A percentile compares a stretch with the other conserved stretches of the same genome.
These are phyloP conservation scores for Rhodotorula sp. DNA, from an alignment of 1,284 basidiomycete species.

Conservation along the genomic window DNA sequence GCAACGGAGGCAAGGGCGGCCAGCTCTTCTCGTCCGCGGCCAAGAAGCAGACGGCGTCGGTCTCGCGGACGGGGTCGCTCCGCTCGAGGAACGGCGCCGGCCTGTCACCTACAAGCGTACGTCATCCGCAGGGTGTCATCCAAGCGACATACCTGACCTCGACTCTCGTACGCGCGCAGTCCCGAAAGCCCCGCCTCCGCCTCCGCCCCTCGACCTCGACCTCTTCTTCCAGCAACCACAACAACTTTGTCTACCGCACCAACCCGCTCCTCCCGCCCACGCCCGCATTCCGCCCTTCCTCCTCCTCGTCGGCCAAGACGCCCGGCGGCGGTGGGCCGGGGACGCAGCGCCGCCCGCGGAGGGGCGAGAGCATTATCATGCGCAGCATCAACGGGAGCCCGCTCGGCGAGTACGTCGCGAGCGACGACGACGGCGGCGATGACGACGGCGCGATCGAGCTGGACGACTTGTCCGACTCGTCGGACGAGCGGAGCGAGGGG, in stretches of 20 bases:
- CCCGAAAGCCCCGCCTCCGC: slow-evolving; percentile 8
- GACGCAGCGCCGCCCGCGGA: slow-evolving; percentile 7
- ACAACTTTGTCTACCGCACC: slow-evolving; percentile 22
- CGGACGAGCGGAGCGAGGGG: slow-evolving; percentile 12
- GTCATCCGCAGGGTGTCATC: background rate
- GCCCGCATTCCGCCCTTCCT: slow-evolving; percentile 1
- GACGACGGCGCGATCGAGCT: background rate
- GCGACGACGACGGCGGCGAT: slow-evolving; percentile 13
- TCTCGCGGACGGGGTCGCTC: background rate
- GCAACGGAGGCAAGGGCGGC: background rate
- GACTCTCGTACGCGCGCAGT: background rate
- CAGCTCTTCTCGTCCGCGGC: background rate
- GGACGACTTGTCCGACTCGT: background rate
- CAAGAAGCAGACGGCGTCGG: background rate
- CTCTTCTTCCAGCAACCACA: slow-evolving; percentile 3
- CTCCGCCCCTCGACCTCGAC: slow-evolving; percentile 5
- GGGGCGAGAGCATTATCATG: slow-evolving; percentile 35
- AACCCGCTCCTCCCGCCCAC: background rate
- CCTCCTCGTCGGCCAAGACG: background rate
- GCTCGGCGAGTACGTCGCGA: slow-evolving; percentile 32
- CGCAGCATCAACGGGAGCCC: slow-evolving; percentile 27
- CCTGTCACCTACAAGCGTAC: background rate
- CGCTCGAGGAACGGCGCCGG: background rate
- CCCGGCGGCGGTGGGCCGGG: background rate
- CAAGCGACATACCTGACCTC: background rate